Percentiles rank a stretch among this genome's conserved stretches.
These are phyloP conservation scores for Colletotrichum karsti DNA, from an alignment of 2,329 filamentous ascomycete genomes.

Conservation along the genomic window DNA sequence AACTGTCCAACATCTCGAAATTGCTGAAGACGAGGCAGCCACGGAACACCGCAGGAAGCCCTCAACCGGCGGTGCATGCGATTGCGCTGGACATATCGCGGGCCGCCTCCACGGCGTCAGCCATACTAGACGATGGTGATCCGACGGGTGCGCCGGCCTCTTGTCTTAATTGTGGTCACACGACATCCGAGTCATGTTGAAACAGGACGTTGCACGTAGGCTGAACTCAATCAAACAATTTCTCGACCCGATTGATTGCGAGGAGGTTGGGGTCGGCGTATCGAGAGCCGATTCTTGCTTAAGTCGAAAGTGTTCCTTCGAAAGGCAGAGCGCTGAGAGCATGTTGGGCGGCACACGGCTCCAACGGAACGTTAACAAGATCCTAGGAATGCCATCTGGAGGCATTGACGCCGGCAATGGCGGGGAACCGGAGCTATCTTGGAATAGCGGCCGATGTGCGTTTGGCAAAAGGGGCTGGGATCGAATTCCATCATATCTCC, in stretches of 20 bases:
- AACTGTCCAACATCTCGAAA: not conserved
- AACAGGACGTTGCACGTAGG: not conserved
- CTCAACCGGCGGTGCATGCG: not conserved
- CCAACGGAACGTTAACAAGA: slow-evolving; percentile 8
- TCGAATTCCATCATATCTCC: not conserved
- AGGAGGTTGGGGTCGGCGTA: not conserved
- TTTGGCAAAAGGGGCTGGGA: not conserved
- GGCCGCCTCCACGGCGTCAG: not conserved
- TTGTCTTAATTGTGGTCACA: not conserved
- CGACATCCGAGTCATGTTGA: slow-evolving; percentile 6
- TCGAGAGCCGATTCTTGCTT: not conserved
- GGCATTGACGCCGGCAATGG: not conserved
- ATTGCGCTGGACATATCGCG: not conserved
- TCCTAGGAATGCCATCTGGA: slow-evolving; percentile 12
- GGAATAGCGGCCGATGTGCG: not conserved
- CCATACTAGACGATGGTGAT: not conserved
- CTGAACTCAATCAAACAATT: not conserved
- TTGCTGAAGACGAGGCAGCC: not conserved
- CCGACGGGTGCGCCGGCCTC: not conserved
- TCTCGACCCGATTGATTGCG: not conserved
- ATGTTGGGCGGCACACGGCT: not conserved
- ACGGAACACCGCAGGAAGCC: not conserved
- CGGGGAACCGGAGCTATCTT: not conserved
- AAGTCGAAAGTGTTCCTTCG: not conserved
- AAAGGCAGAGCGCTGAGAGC: not conserved